phyloP scores from a whole-genome alignment of 805 yeast species.

The Ascoidea tarda region DNA sequence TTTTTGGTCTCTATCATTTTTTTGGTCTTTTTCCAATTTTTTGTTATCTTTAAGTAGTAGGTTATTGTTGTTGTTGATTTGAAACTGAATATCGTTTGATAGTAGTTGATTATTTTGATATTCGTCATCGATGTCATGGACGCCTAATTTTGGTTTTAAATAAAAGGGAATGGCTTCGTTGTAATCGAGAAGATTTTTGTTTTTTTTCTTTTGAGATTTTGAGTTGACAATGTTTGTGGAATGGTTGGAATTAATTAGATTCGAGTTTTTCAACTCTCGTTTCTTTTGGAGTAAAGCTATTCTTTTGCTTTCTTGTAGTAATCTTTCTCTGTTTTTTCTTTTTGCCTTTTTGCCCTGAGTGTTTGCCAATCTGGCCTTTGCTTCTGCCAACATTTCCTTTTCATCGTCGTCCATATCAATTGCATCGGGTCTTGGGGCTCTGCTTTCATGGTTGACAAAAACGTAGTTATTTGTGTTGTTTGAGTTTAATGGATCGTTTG shows the following conservation, averaged over 20 bases:
- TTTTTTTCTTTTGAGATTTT: slow-evolving; percentile 36
- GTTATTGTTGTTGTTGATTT: too few species aligned
- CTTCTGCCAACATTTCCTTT: slow-evolving; percentile 87
- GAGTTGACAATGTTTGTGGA: slow-evolving; percentile 19
- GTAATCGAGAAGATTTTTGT: slow-evolving; percentile 58
- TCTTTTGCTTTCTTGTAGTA: slow-evolving; percentile 65
- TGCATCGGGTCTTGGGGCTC: slow-evolving; percentile 72
- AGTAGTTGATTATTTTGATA: slow-evolving; percentile 10
- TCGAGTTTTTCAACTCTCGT: slow-evolving; percentile 67
- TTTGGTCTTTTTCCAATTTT: slow-evolving; percentile 28
- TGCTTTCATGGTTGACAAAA: slow-evolving; percentile 63
- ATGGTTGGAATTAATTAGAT: slow-evolving; percentile 13
- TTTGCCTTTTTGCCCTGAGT: slow-evolving; percentile 94
- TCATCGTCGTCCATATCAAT: slow-evolving; percentile 79
- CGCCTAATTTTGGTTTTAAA: slow-evolving; percentile 49
- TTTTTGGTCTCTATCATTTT: slow-evolving; percentile 18
- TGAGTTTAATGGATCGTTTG: slow-evolving; percentile 3
- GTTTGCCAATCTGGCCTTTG: slow-evolving; percentile 79
- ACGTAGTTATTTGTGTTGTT: slow-evolving; percentile 32
- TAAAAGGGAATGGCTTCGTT: slow-evolving; percentile 77
- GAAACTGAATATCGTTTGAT: neutral
- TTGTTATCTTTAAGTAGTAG: slow-evolving; percentile 16
- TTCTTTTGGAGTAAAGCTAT: slow-evolving; percentile 68
- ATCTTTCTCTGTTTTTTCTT: slow-evolving; percentile 72
- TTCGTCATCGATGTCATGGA: slow-evolving; percentile 59